A percentile compares a stretch with the other conserved stretches of the same genome.
Evolutionary conservation across 441 rosid genomes (phyloP).

Genomic region (Mallotus repandus): DNA sequence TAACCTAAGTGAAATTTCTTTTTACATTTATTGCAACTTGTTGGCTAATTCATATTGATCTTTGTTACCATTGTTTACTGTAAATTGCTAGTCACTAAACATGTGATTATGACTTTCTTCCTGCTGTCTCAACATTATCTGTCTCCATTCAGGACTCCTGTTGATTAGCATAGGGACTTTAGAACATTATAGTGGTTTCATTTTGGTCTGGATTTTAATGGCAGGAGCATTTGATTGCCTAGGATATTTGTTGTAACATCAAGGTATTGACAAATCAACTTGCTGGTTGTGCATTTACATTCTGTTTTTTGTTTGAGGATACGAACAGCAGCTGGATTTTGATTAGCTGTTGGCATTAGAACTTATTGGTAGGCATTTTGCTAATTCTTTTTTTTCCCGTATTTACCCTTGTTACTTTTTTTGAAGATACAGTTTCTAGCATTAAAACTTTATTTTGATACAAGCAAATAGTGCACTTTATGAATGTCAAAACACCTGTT

Average conservation of each 20-base stretch:
- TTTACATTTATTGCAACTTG: not conserved
- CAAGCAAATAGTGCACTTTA: not conserved
- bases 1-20: conserved; percentile 26
- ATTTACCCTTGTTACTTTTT: not conserved
- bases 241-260: not conserved
- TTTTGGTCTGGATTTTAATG: not conserved
- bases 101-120: not conserved
- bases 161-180: not conserved
- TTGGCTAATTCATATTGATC: not conserved
- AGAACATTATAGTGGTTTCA: not conserved
- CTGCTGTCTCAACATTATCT: not conserved
- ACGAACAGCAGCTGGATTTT: not conserved
- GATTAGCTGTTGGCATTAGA: not conserved
- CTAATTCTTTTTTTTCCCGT: not conserved
- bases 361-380: not conserved
- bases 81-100: not conserved
- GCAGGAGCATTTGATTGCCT: not conserved
- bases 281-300: not conserved
- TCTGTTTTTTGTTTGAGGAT: not conserved
- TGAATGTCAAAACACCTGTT: not conserved
- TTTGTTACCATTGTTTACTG: not conserved
- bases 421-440: no score
- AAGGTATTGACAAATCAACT: not conserved
- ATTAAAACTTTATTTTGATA: not conserved
- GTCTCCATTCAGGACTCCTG: not conserved